These are phyloP conservation scores for Rheum nobile DNA, from an alignment of 148 eudicot genomes.

Conservation along the genomic window DNA sequence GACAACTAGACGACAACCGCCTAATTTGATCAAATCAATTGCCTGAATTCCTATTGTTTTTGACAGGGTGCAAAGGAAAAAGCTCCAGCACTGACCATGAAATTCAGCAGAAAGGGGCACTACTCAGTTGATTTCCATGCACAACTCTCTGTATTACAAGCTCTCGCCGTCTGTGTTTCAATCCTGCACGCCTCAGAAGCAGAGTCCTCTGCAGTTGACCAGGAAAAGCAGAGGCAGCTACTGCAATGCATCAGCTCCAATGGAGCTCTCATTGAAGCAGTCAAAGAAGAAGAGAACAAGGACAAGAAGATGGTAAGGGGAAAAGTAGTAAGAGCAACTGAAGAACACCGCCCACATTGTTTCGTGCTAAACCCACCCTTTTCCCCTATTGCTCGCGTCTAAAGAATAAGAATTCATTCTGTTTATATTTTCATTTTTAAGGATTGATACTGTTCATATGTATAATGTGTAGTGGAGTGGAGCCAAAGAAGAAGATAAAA, in stretches of 20 bases:
- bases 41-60: background rate
- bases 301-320: constrained; percentile 16
- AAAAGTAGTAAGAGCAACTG: constrained; percentile 18
- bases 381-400: constrained; percentile 87
- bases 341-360: constrained; percentile 32
- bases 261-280: constrained; percentile 44
- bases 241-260: constrained; percentile 45
- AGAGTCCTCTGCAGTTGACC: constrained; percentile 27
- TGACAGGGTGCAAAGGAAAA: constrained; percentile 64
- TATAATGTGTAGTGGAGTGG: too few relatives aligned
- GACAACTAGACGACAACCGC: too few relatives aligned
- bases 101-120: constrained; percentile 32
- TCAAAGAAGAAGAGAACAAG: constrained; percentile 50
- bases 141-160: constrained; percentile 68
- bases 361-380: constrained; percentile 77
- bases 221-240: constrained; percentile 35
- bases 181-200: constrained; percentile 65
- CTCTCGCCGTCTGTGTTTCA: constrained; percentile 71
- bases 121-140: constrained; percentile 76
- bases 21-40: background rate
- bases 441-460: too few relatives aligned
- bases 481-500: background rate
- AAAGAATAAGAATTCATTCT: background rate
- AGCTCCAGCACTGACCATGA: constrained; percentile 48
- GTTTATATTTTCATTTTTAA: background rate